Conservation (phyloP, 2,329 filamentous ascomycete species). For the Ophiobolus disseminans region DNA sequence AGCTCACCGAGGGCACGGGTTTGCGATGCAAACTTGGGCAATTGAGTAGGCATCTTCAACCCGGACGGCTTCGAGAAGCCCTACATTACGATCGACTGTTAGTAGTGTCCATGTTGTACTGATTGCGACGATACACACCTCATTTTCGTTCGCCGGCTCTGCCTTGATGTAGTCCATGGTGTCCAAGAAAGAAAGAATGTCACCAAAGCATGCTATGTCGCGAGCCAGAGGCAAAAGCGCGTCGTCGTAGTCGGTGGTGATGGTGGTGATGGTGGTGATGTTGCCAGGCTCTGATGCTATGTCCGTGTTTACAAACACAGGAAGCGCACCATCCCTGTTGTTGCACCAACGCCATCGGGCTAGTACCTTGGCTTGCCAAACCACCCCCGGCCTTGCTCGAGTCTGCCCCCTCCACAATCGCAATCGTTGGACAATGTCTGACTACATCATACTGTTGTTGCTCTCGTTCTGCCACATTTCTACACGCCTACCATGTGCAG, state of each 20-base stretch:
- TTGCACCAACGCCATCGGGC: neutral
- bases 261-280: constrained; percentile 16
- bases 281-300: constrained; percentile 8
- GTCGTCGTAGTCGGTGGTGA: constrained; percentile 21
- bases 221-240: constrained; percentile 20
- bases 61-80: constrained; percentile 38
- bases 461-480: too few species aligned
- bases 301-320: constrained; percentile 8
- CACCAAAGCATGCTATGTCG: constrained; percentile 30
- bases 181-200: constrained; percentile 23
- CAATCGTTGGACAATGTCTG: too few species aligned
- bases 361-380: neutral
- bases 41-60: constrained; percentile 37
- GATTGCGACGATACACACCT: constrained; percentile 25
- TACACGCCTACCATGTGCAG: too few species aligned
- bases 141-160: constrained; percentile 39
- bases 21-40: constrained; percentile 29
- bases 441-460: too few species aligned
- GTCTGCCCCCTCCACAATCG: too few species aligned
- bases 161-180: constrained; percentile 19
- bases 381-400: too few species aligned
- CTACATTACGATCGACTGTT: constrained; percentile 23
- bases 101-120: constrained; percentile 15
- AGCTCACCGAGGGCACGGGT: constrained; percentile 56
- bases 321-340: constrained; percentile 7